Evolutionary conservation across 768 basidiomycete genomes (phyloP).

Genomic region (Lentinus brumalis): DNA sequence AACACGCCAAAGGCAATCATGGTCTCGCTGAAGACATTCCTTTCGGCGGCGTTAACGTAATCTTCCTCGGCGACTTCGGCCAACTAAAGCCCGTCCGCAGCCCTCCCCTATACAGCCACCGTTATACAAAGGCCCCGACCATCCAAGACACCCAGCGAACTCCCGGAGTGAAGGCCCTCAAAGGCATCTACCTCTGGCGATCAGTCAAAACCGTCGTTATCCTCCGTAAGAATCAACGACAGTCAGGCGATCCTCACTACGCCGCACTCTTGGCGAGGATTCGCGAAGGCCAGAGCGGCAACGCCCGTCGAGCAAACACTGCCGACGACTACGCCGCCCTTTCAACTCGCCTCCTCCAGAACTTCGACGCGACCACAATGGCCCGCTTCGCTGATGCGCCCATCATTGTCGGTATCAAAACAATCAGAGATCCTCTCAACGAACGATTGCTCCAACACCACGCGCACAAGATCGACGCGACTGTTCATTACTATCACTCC

Average conservation of each 20-base stretch:
- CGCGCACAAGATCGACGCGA: neutral
- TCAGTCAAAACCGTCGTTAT: neutral
- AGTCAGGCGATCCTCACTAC: neutral
- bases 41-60: conserved; percentile 36
- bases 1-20: conserved; percentile 23
- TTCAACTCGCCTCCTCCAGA: neutral
- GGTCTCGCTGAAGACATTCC: neutral
- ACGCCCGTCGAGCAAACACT: neutral
- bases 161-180: neutral
- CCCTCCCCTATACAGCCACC: conserved; percentile 20
- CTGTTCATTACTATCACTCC: neutral
- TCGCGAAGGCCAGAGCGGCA: neutral
- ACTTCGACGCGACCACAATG: neutral
- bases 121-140: neutral
- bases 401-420: neutral
- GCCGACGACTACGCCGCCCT: neutral
- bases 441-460: neutral
- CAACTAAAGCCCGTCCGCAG: conserved; percentile 29
- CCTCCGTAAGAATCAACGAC: neutral
- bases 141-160: neutral
- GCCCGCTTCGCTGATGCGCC: conserved; percentile 6
- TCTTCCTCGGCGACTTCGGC: conserved; percentile 34
- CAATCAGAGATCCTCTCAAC: neutral
- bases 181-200: neutral
- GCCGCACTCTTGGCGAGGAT: neutral